These are phyloP conservation scores for Pulveroboletus sp. DNA, from an alignment of 768 basidiomycete species.

Conservation along the genomic window DNA sequence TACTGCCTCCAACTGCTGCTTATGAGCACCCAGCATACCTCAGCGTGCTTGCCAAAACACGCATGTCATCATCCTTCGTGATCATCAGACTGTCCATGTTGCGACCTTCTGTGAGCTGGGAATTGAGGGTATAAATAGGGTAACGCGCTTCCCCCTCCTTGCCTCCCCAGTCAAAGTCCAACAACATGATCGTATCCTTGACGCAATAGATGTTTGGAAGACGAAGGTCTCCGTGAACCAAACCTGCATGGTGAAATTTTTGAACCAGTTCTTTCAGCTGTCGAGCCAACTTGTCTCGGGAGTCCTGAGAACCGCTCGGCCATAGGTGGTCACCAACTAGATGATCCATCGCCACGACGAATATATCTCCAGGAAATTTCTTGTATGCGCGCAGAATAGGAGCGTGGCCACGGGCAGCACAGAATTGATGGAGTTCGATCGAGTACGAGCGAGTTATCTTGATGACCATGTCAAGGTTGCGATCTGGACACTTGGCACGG, in stretches of 20 bases:
- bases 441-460: neutral
- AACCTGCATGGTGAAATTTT: neutral
- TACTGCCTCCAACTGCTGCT: no score
- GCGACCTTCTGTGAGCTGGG: neutral
- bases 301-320: neutral
- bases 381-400: neutral
- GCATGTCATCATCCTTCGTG: neutral
- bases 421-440: neutral
- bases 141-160: neutral
- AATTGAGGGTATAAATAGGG: neutral
- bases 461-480: neutral
- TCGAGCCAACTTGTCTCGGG: neutral
- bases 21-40: no score
- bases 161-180: neutral
- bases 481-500: no score
- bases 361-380: neutral
- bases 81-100: neutral
- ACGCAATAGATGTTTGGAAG: neutral
- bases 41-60: no score
- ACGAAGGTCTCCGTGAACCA: neutral
- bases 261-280: neutral
- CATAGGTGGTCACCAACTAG: neutral
- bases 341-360: neutral
- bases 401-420: neutral
- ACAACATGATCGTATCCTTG: neutral